Evolutionary conservation across 1,284 basidiomycete species (phyloP).

Genomic region (Rhodofomes roseus): DNA sequence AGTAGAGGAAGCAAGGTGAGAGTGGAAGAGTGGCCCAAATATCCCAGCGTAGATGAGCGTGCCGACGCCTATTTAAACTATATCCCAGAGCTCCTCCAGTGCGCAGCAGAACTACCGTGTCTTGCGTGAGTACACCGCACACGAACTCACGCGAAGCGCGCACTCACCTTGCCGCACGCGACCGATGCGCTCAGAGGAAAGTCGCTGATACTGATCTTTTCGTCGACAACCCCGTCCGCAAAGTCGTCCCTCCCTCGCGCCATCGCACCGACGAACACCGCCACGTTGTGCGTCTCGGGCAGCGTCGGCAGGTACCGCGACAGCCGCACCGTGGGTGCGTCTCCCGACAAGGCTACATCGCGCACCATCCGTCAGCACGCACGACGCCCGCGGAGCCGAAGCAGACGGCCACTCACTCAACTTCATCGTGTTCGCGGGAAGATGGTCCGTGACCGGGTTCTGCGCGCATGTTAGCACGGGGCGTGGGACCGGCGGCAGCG

Average conservation of each 20-base stretch:
- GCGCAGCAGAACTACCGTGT: slow-evolving; percentile 35
- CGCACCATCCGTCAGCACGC: slow-evolving; percentile 6
- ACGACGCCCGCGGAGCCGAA: neutral
- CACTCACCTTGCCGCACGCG: slow-evolving; percentile 89
- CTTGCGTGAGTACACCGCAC: neutral
- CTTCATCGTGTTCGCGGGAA: slow-evolving; percentile 95
- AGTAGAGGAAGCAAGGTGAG: slow-evolving; percentile 6
- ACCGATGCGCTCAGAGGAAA: slow-evolving; percentile 94
- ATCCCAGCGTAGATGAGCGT: slow-evolving; percentile 5
- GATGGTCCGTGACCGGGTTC: slow-evolving; percentile 95
- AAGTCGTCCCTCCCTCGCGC: slow-evolving; percentile 95
- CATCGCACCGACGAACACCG: slow-evolving; percentile 98
- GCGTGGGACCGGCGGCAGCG: neutral
- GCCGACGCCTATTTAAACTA: slow-evolving; percentile 21
- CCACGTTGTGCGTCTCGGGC: slow-evolving; percentile 86
- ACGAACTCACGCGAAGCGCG: neutral
- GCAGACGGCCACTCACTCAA: slow-evolving; percentile 61
- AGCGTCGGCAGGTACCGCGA: slow-evolving; percentile 80
- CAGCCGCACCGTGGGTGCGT: slow-evolving; percentile 82
- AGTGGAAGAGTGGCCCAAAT: slow-evolving; percentile 4
- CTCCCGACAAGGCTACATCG: slow-evolving; percentile 80
- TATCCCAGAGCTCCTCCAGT: slow-evolving; percentile 38
- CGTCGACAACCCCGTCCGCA: slow-evolving; percentile 93
- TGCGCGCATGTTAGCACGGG: slow-evolving; percentile 29
- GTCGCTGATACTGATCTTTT: slow-evolving; percentile 96